Evolutionary conservation across 495 filamentous ascomycete genomes (phyloP).

Genomic region (Talaromyces adpressus): DNA sequence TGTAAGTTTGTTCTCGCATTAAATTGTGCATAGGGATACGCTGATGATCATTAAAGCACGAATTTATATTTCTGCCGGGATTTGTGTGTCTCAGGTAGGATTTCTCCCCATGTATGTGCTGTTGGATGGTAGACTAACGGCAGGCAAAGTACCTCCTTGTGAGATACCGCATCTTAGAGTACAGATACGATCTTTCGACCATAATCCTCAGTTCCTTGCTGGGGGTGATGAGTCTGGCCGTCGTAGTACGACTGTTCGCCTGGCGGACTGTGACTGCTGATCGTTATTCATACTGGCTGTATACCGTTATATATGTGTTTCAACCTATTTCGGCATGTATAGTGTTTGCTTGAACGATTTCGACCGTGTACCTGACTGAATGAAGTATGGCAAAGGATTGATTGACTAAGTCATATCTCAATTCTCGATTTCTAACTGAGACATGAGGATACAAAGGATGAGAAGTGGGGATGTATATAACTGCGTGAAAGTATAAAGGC

Average conservation of each 20-base stretch:
- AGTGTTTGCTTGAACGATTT: neutral
- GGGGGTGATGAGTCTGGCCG: neutral
- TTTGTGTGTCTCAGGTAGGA: constrained; percentile 1
- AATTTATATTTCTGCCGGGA: neutral
- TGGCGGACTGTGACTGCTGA: constrained; percentile 1
- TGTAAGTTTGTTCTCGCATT: neutral
- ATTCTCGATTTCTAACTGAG: neutral
- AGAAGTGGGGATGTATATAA: neutral
- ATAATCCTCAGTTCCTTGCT: neutral
- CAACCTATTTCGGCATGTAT: neutral
- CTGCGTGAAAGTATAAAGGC: neutral
- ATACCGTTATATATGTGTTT: neutral
- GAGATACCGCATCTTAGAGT: neutral
- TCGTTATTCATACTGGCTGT: neutral
- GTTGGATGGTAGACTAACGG: neutral
- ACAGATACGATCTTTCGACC: neutral
- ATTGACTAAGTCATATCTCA: neutral
- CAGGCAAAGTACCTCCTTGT: neutral
- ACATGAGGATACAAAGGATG: neutral
- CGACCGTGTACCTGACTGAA: no score
- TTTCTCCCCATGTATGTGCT: neutral
- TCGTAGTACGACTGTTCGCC: neutral
- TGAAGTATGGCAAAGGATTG: neutral
- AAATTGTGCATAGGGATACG: no score
- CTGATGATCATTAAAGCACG: neutral